phyloP scores from a whole-genome alignment of 116 monocot species.

The Thalassia testudinum region DNA sequence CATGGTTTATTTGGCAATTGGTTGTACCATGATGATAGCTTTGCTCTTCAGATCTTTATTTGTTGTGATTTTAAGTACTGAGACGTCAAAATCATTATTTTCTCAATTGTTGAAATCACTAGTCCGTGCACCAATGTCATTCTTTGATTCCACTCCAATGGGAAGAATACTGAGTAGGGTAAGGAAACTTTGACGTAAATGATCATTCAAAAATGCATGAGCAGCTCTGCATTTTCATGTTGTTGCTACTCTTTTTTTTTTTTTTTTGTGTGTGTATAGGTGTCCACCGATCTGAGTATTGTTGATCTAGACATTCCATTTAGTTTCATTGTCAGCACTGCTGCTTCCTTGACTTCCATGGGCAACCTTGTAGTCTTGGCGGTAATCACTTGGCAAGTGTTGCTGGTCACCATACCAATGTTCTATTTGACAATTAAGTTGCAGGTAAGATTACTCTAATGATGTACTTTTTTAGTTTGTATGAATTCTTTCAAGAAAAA shows the following conservation, averaged over 20 bases:
- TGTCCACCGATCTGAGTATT: slow-evolving; percentile 72
- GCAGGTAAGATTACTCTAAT: slow-evolving; percentile 31
- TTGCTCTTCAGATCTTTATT: slow-evolving; percentile 43
- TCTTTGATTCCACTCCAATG: slow-evolving; percentile 78
- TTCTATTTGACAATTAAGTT: slow-evolving; percentile 29
- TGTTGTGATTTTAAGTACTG: slow-evolving; percentile 45
- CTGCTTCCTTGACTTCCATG: slow-evolving; percentile 34
- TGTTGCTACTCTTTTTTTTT: neutral
- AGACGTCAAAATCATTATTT: slow-evolving; percentile 69
- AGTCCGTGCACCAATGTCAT: slow-evolving; percentile 72
- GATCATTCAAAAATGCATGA: neutral
- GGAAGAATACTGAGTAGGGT: slow-evolving; percentile 79
- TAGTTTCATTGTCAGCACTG: slow-evolving; percentile 28
- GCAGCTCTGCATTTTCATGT: neutral
- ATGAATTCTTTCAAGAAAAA: too few species aligned
- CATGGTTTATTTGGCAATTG: slow-evolving; percentile 55
- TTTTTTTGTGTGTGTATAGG: too few species aligned
- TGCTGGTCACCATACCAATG: slow-evolving; percentile 51
- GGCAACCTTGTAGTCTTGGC: slow-evolving; percentile 58
- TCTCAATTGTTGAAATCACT: slow-evolving; percentile 49
- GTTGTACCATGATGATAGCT: slow-evolving; percentile 28
- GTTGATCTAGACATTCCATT: slow-evolving; percentile 81
- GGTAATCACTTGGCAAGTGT: slow-evolving; percentile 55
- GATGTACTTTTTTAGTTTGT: neutral
- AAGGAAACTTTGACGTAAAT: slow-evolving; percentile 3